These are phyloP conservation scores for Chlorella sp. DNA, from an alignment of 139 green algal species.

Conservation along the genomic window DNA sequence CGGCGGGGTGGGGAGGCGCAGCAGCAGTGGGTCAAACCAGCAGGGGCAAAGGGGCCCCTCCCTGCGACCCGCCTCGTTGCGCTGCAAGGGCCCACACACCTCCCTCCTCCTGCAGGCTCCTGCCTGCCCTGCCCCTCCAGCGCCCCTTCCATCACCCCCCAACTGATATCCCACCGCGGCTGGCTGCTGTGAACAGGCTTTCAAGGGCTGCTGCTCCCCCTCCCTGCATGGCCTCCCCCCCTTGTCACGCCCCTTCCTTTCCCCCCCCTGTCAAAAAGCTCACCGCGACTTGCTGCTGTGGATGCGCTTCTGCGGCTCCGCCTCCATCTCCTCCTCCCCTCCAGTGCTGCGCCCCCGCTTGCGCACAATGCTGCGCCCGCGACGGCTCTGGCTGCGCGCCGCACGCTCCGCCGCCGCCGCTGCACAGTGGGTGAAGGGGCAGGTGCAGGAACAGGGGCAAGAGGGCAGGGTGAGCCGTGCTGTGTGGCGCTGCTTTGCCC, in stretches of 20 bases:
- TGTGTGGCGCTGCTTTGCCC: background rate
- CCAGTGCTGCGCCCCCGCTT: constrained; percentile 72
- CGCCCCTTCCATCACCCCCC: background rate
- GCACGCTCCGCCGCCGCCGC: constrained; percentile 73
- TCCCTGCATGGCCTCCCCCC: too few species aligned
- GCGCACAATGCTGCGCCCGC: constrained; percentile 53
- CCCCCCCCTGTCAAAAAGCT: background rate
- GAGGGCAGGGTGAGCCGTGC: background rate
- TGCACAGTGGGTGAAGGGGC: background rate
- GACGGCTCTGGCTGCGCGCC: constrained; percentile 58
- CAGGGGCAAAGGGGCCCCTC: background rate
- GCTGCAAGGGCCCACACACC: too few species aligned
- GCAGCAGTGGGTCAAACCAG: background rate
- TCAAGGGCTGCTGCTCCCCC: background rate
- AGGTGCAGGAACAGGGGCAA: too few species aligned
- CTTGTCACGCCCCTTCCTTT: background rate
- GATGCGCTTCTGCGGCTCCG: constrained; percentile 75
- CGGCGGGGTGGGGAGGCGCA: background rate
- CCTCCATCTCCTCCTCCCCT: constrained; percentile 64
- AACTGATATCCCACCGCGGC: background rate
- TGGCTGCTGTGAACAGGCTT: background rate
- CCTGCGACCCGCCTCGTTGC: background rate
- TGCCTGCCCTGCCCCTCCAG: background rate
- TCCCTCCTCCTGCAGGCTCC: too few species aligned
- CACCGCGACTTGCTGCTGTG: constrained; percentile 86